A percentile compares a stretch with the other conserved stretches of the same genome.
Evolutionary conservation across 805 yeast genomes (phyloP).

Genomic region (Yarrowia deformans): DNA sequence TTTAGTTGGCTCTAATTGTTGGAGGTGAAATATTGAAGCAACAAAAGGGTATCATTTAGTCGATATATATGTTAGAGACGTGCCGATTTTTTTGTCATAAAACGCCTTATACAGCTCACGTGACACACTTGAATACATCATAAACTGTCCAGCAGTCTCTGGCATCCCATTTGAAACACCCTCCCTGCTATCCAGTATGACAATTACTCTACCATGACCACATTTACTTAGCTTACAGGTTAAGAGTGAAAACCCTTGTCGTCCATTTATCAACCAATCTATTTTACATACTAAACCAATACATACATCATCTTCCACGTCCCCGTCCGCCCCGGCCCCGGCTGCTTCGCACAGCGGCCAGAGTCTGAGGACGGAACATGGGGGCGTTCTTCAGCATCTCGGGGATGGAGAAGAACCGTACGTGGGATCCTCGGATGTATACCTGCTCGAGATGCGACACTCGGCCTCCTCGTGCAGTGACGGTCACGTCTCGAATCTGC

Average conservation of each 20-base stretch:
- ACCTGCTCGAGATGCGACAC: conserved; percentile 82
- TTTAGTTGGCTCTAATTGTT: no score
- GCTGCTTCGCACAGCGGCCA: conserved; percentile 45
- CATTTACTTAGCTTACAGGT: not conserved
- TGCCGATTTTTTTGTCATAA: no score
- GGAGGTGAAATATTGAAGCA: no score
- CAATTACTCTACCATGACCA: not conserved
- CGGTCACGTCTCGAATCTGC: conserved; percentile 79
- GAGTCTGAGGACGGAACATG: conserved; percentile 63
- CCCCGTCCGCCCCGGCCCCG: conserved; percentile 45
- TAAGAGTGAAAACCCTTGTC: no score
- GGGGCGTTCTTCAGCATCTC: conserved; percentile 91
- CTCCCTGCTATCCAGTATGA: not conserved
- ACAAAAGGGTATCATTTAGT: no score
- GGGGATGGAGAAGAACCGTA: conserved; percentile 84
- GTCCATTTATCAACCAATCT: no score
- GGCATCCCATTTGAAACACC: no score
- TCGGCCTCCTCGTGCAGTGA: conserved; percentile 77
- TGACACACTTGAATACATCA: no score
- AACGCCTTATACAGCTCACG: no score
- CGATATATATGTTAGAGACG: no score
- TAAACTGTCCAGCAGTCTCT: no score
- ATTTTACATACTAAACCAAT: conserved; percentile 1
- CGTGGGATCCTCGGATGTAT: conserved; percentile 89
- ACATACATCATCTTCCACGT: conserved; percentile 40